These are phyloP conservation scores for Gonapodya sp. DNA, from an alignment of 192 early-diverging fungal genomes.

Conservation along the genomic window DNA sequence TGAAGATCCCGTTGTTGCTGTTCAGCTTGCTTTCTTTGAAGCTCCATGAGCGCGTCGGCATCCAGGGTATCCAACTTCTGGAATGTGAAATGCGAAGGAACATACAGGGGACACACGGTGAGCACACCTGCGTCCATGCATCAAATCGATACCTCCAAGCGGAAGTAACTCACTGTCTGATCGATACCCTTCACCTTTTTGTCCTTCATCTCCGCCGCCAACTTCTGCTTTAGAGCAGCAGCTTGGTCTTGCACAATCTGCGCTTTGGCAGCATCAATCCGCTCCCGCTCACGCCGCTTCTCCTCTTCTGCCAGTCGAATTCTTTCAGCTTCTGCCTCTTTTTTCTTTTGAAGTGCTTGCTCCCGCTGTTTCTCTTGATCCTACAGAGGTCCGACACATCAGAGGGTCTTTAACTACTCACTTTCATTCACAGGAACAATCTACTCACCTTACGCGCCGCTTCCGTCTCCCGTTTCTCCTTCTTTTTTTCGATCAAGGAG, in stretches of 20 bases:
- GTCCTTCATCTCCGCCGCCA: slow-evolving; percentile 36
- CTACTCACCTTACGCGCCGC: slow-evolving; percentile 6
- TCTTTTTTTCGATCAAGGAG: slow-evolving; percentile 85
- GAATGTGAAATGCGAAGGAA: slow-evolving; percentile 1
- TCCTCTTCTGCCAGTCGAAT: slow-evolving; percentile 75
- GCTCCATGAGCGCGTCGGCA: slow-evolving; percentile 62
- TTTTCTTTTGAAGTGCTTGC: slow-evolving; percentile 45
- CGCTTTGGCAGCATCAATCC: slow-evolving; percentile 60
- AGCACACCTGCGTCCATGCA: slow-evolving; percentile 10
- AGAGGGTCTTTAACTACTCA: too few species aligned
- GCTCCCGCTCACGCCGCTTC: slow-evolving; percentile 72
- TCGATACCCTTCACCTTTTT: slow-evolving; percentile 36
- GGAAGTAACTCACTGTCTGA: neutral
- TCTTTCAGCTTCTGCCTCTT: slow-evolving; percentile 76
- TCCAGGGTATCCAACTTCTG: slow-evolving; percentile 77
- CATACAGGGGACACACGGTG: neutral
- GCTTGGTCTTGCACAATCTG: slow-evolving; percentile 77
- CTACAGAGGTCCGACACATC: slow-evolving; percentile 13
- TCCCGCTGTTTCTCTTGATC: slow-evolving; percentile 28
- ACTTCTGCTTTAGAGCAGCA: slow-evolving; percentile 67
- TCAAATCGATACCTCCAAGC: slow-evolving; percentile 24
- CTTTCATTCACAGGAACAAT: neutral
- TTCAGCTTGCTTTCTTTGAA: slow-evolving; percentile 85
- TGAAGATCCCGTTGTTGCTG: slow-evolving; percentile 71
- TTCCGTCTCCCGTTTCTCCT: slow-evolving; percentile 68